A percentile compares a stretch with the other conserved stretches of the same genome.
phyloP scores from a whole-genome alignment of 495 filamentous ascomycete species.

The Podospora fimiseda region DNA sequence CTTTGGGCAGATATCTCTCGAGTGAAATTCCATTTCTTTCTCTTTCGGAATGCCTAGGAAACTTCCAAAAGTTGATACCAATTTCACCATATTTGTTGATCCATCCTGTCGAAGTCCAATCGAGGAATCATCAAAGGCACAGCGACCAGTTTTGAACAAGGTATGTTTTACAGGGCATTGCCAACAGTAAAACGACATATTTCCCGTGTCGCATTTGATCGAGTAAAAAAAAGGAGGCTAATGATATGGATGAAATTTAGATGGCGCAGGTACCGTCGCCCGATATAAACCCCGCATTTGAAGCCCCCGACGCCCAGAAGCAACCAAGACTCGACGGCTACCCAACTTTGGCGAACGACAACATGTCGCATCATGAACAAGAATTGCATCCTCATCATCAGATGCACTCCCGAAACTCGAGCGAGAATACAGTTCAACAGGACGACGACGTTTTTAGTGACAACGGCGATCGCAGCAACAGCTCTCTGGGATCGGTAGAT shows the following conservation, averaged over 20 bases:
- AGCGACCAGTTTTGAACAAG: neutral
- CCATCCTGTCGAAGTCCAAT: slow-evolving; percentile 31
- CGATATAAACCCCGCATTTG: neutral
- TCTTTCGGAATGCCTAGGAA: slow-evolving; percentile 19
- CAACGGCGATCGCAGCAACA: slow-evolving; percentile 34
- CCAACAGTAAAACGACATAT: too few relatives aligned
- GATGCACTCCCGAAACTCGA: slow-evolving; percentile 13
- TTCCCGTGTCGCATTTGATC: too few relatives aligned
- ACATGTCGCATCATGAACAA: too few relatives aligned
- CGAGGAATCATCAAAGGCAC: slow-evolving; percentile 25
- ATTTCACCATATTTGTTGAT: slow-evolving; percentile 42
- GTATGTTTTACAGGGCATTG: too few relatives aligned
- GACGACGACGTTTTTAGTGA: slow-evolving; percentile 53
- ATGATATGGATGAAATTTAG: slow-evolving; percentile 12
- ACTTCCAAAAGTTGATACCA: slow-evolving; percentile 19
- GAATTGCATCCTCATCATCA: slow-evolving; percentile 17
- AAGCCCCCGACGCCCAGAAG: neutral
- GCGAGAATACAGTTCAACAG: slow-evolving; percentile 35
- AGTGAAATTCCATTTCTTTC: too few relatives aligned
- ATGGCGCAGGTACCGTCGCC: neutral
- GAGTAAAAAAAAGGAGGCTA: too few relatives aligned
- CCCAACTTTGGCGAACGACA: too few relatives aligned
- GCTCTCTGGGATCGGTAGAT: slow-evolving; percentile 39
- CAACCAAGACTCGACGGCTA: neutral
- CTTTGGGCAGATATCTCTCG: too few relatives aligned